Evolutionary conservation across 768 basidiomycete species (phyloP), one percentile per base, ranked within the genome.

Genomic region (Lentinula aciculospora): DNA sequence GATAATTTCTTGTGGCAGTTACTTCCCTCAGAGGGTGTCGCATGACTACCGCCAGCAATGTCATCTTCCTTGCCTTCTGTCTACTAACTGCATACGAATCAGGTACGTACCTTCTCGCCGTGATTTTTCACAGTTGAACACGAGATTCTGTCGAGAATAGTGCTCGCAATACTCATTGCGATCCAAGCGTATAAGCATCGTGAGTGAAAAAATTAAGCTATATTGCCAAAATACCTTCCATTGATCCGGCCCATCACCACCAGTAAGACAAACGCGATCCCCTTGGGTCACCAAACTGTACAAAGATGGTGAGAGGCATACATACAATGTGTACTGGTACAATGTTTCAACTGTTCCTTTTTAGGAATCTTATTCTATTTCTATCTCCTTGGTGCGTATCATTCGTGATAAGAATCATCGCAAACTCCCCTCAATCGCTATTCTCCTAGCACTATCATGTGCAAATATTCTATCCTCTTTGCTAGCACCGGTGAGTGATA

Each of bases 401-500:
- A 17, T 29, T 5, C 13, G n/a, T 12, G 8, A 19, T 19, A n/a
- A 32, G 3, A 34, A 32, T 32, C 9, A 3, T 21, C 51, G 1
- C 12, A 21, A 7, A 19, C 29, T 21, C 29, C 36, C 13, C n/a
- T n/a, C 19, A 19, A 25, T 39, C 28, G 12, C 25, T 28, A 32
- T 3, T 10, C 27, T 1, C 8, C 6, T 44, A 8, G 19, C 28
- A 25, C 25, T 13, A 54, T 23, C 36, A 19, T 37, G 34, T 28
- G 69, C 72, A 15, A 78, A 78, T 59, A 68, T 77, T 29, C 45
- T 78, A 36, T 71, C 74, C 1, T 74, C 75, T 5, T 65, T 76
- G 1, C 53, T 70, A 29, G 72, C 70, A 6, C 73, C 74, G 21
- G 76, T 76, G 59, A 63, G 72, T 56, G 3, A 57, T 40, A 21